Conservation (phyloP, 1,284 basidiomycete genomes). For the Violaceomyces palustris region DNA sequence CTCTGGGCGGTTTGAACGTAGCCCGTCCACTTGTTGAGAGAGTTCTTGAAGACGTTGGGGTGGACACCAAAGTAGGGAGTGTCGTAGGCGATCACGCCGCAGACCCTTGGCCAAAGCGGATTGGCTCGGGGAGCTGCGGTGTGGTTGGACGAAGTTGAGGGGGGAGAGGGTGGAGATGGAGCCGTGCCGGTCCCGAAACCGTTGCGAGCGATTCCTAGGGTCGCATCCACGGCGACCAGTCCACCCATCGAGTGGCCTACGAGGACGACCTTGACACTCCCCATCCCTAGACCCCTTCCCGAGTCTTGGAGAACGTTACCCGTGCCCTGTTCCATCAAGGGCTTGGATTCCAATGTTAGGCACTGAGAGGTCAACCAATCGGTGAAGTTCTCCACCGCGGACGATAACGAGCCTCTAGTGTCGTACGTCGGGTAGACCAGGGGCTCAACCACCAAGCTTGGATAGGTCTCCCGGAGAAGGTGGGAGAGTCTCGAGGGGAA, state of each 20-base stretch:
- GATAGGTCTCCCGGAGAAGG: constrained; percentile 60
- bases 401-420: constrained; percentile 56
- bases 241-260: constrained; percentile 70
- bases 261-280: constrained; percentile 64
- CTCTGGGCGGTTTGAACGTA: constrained; percentile 66
- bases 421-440: constrained; percentile 84
- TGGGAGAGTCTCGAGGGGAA: constrained; percentile 75
- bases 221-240: constrained; percentile 71
- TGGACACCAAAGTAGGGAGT: constrained; percentile 66
- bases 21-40: constrained; percentile 68
- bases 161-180: too few relatives aligned
- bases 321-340: constrained; percentile 14
- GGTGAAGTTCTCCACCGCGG: constrained; percentile 29
- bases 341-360: constrained; percentile 68
- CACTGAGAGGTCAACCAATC: constrained; percentile 62
- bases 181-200: too few relatives aligned
- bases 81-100: constrained; percentile 79
- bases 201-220: constrained; percentile 54
- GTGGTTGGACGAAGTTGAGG: neutral
- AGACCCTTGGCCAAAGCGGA: constrained; percentile 70
- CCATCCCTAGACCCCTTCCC: constrained; percentile 33
- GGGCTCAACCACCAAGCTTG: constrained; percentile 63
- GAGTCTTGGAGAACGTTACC: constrained; percentile 12
- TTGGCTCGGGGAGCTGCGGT: constrained; percentile 7
- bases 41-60: constrained; percentile 79